Percentiles rank a stretch among this genome's conserved stretches.
Conservation (phyloP, 2,329 filamentous ascomycete species). For the Colletotrichum horii region DNA sequence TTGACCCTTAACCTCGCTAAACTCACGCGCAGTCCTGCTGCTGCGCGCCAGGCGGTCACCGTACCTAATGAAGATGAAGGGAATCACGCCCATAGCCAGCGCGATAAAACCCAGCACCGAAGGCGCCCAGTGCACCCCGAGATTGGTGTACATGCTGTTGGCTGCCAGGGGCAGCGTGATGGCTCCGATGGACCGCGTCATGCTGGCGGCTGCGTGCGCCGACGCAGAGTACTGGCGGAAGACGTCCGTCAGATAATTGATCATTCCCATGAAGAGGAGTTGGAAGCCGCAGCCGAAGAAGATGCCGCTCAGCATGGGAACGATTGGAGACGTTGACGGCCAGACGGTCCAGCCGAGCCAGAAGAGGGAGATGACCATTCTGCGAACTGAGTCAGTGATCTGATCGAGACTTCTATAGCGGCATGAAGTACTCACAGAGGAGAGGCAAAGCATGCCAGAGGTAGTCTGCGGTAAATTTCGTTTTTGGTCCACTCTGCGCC, state of each 20-base stretch:
- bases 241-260: slow-evolving; percentile 39
- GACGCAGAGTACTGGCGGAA: slow-evolving; percentile 37
- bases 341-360: slow-evolving; percentile 66
- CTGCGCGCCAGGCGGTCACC: slow-evolving; percentile 32
- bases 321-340: slow-evolving; percentile 30
- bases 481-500: slow-evolving; percentile 35
- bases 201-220: slow-evolving; percentile 37
- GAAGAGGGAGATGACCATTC: slow-evolving; percentile 62
- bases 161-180: slow-evolving; percentile 37
- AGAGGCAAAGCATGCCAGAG: slow-evolving; percentile 62
- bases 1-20: neutral
- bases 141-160: slow-evolving; percentile 32
- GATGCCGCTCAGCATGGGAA: slow-evolving; percentile 46
- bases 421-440: slow-evolving; percentile 53
- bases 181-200: slow-evolving; percentile 36
- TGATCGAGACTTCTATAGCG: neutral
- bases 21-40: slow-evolving; percentile 23
- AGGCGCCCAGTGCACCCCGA: slow-evolving; percentile 40
- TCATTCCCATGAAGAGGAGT: slow-evolving; percentile 39
- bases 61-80: slow-evolving; percentile 36
- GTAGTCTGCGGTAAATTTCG: slow-evolving; percentile 37
- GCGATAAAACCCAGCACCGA: slow-evolving; percentile 36
- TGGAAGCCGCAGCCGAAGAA: slow-evolving; percentile 45
- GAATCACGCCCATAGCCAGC: slow-evolving; percentile 34
- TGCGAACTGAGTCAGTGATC: slow-evolving; percentile 36